These are phyloP conservation scores for Colletotrichum limetticola DNA, from an alignment of 2,329 filamentous ascomycete species.

Conservation along the genomic window DNA sequence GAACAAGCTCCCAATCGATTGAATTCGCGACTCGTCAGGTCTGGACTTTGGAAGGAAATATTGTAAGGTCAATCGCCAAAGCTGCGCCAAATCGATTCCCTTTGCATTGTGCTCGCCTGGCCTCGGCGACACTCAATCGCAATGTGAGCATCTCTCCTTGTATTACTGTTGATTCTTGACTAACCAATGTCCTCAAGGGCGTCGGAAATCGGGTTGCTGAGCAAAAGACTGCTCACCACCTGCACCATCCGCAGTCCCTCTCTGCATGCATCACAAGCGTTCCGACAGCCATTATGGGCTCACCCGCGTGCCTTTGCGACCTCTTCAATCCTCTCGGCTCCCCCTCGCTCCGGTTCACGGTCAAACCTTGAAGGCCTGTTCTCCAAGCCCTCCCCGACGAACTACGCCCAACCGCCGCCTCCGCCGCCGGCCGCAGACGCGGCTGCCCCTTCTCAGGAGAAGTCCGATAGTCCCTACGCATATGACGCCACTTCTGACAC, in stretches of 20 bases:
- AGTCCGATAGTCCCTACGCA: constrained; percentile 3
- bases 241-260: constrained; percentile 17
- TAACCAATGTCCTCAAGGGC: constrained; percentile 18
- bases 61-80: constrained; percentile 2
- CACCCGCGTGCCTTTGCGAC: constrained; percentile 20
- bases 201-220: constrained; percentile 30
- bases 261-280: not conserved
- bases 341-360: not conserved
- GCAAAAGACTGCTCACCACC: constrained; percentile 31
- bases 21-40: not conserved
- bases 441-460: not conserved
- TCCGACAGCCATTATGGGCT: constrained; percentile 15
- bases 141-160: constrained; percentile 5
- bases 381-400: not conserved
- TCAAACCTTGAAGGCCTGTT: not conserved
- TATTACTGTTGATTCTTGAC: not conserved
- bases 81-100: not conserved
- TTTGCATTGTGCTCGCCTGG: not conserved
- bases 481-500: constrained; percentile 34
- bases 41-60: constrained; percentile 1
- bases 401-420: constrained; percentile 1
- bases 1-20: constrained; percentile 2
- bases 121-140: not conserved
- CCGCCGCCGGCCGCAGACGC: constrained; percentile 5
- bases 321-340: not conserved